Conservation (phyloP, 768 basidiomycete species). For the Xanthoconium stramineum region DNA sequence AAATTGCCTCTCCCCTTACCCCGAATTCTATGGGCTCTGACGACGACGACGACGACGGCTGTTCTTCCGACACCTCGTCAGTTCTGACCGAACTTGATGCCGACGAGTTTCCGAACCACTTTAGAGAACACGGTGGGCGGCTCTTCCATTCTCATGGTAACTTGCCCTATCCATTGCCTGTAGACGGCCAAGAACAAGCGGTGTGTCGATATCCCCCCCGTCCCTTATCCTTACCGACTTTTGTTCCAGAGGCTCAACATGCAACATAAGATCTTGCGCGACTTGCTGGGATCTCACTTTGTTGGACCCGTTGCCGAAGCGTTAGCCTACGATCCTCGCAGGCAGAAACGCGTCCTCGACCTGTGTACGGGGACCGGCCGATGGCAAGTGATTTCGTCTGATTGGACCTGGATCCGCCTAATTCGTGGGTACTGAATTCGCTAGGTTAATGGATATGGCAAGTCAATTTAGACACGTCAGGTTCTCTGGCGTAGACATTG, state of each 20-base stretch:
- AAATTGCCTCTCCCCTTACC: conserved; percentile 8
- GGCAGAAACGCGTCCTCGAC: conserved; percentile 59
- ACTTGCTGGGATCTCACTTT: conserved; percentile 53
- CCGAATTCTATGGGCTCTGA: conserved; percentile 11
- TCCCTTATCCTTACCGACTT: background rate
- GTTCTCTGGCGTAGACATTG: conserved; percentile 75
- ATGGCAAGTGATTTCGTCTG: conserved; percentile 49
- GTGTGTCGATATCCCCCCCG: conserved; percentile 37
- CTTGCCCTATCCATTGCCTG: conserved; percentile 70
- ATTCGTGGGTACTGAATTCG: conserved; percentile 10
- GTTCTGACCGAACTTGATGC: conserved; percentile 43
- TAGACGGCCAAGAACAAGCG: conserved; percentile 65
- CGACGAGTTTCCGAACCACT: conserved; percentile 60
- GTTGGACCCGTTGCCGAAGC: conserved; percentile 57
- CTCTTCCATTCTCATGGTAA: conserved; percentile 65
- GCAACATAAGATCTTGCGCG: conserved; percentile 47
- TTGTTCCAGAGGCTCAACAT: conserved; percentile 48
- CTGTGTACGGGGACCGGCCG: conserved; percentile 72
- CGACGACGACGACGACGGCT: conserved; percentile 36
- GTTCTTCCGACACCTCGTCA: conserved; percentile 41
- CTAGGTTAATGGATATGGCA: conserved; percentile 77
- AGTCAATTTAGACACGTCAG: conserved; percentile 56
- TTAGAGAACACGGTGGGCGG: conserved; percentile 53
- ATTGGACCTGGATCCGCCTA: conserved; percentile 18
- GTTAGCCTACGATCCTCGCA: conserved; percentile 39